A percentile compares a stretch with the other conserved stretches of the same genome.
Conservation (phyloP, 306 rosid genomes). For the Amphicarpaea edgeworthii region DNA sequence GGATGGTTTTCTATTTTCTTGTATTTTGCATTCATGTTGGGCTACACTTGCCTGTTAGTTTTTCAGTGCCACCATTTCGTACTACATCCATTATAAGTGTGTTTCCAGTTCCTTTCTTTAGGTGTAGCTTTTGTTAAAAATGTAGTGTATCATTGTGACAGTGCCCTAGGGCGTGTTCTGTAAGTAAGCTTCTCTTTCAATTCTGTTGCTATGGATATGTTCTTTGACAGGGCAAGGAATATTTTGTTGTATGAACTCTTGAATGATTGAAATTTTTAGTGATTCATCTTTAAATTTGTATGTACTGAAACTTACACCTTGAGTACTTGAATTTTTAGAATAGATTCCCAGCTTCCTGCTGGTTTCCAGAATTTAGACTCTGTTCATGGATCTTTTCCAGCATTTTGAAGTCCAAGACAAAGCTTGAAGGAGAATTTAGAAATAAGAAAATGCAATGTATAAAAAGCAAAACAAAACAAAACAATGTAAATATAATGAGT, state of each 20-base stretch:
- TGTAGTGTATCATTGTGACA: slow-evolving; percentile 7
- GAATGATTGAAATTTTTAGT: slow-evolving; percentile 18
- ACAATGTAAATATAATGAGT: no score
- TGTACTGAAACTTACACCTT: slow-evolving; percentile 8
- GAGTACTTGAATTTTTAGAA: no score
- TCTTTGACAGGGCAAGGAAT: slow-evolving; percentile 16
- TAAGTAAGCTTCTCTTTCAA: slow-evolving; percentile 33
- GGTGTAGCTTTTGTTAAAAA: slow-evolving; percentile 29
- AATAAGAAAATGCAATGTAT: no score
- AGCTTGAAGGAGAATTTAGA: no score
- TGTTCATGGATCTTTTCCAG: not conserved
- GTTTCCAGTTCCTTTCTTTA: not conserved
- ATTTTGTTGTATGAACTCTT: slow-evolving; percentile 26
- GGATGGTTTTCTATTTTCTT: slow-evolving; percentile 23
- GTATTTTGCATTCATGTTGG: slow-evolving; percentile 28
- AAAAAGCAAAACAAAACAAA: no score
- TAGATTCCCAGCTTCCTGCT: no score
- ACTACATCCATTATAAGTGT: not conserved
- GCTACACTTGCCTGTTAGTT: not conserved
- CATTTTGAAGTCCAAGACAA: no score
- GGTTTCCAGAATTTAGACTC: not conserved
- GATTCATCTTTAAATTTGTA: not conserved
- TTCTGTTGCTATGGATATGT: not conserved
- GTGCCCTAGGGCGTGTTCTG: slow-evolving; percentile 9
- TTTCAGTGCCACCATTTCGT: slow-evolving; percentile 1